Evolutionary conservation across 768 basidiomycete genomes (phyloP).

Genomic region (Mycena albidolilacea): DNA sequence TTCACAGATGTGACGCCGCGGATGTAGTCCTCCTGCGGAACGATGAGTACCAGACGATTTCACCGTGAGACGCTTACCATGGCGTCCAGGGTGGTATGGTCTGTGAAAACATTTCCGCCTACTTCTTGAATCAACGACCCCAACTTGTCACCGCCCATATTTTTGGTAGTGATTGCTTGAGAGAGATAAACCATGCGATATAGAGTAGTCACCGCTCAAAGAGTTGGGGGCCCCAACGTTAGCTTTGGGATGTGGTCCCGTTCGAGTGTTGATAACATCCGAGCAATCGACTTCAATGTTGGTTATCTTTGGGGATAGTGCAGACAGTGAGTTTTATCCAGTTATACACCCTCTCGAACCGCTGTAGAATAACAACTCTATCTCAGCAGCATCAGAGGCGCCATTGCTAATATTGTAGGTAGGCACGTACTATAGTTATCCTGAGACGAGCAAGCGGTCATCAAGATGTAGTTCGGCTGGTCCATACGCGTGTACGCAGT

Average conservation of each 20-base stretch:
- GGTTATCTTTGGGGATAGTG: slow-evolving; percentile 8
- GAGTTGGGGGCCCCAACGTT: background rate
- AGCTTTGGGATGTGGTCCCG: background rate
- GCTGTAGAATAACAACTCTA: slow-evolving; percentile 1
- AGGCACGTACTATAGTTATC: slow-evolving; percentile 1
- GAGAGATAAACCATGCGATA: background rate
- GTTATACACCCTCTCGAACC: background rate
- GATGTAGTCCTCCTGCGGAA: background rate
- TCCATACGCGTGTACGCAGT: background rate
- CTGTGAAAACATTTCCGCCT: background rate
- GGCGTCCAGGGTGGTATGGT: background rate
- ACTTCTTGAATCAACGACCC: background rate
- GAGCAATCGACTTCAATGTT: background rate
- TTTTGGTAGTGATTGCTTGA: background rate
- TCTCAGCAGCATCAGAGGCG: background rate
- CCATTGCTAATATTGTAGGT: background rate
- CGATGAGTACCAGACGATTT: background rate
- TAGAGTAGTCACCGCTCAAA: background rate
- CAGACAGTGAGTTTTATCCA: slow-evolving; percentile 5
- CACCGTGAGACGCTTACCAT: background rate
- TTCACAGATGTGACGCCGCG: slow-evolving; percentile 1
- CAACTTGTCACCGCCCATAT: background rate
- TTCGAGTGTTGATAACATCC: background rate
- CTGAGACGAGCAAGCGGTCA: background rate
- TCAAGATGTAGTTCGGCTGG: background rate